Base-by-base conservation (phyloP, 192 early-diverging fungal species). In the Dispira simplex region DNA sequence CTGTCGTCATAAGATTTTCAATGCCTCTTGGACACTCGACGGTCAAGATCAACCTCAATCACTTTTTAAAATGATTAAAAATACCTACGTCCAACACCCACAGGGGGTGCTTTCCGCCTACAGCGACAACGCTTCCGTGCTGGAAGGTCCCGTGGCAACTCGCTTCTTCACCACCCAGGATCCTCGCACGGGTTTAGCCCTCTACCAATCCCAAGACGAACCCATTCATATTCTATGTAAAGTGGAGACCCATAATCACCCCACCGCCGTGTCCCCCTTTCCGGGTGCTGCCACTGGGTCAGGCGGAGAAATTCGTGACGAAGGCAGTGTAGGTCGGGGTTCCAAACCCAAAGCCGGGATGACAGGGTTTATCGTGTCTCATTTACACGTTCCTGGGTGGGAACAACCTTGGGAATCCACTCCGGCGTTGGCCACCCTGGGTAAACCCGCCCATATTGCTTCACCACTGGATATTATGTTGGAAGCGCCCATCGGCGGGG, bases 231-330 rank as follows among this genome's bases (percentile, higher is more conserved):
- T 89, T 51, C 80, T 98, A 39, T 86, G 85, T 64, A 97, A 99
- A 78, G 97, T 99, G 20, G 97, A 99, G 79, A 99, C 97, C 1
- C 97, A 99, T 78, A 99, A 99, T 73, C 97, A 99, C 72, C 97
- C 97, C 45, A 99, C 95, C 18, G 92, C 93, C 23, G 94, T 99
- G 21, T 98, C 95, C 57, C 97, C 97, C 27, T 97, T 90, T 74
- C 89, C 97, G 23, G 97, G 97, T 67, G 97, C 97, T 23, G 87
- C 95, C 6, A 99, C 97, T 20, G 97, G 97, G 53, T 88, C 93
- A 21, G 97, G 97, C 70, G 97, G 97, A 71, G 97, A 99, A 75
- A 99, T 99, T 73, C 89, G 97, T 73, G 97, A 99, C 73, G 97
- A 99, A 79, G 97, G 93, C 63, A 88, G 95, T 8, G 96, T 98